Percentiles rank a stretch among this genome's conserved stretches.
These are phyloP conservation scores for Wickerhamiella shivajii DNA, from an alignment of 805 yeast genomes.

Conservation along the genomic window DNA sequence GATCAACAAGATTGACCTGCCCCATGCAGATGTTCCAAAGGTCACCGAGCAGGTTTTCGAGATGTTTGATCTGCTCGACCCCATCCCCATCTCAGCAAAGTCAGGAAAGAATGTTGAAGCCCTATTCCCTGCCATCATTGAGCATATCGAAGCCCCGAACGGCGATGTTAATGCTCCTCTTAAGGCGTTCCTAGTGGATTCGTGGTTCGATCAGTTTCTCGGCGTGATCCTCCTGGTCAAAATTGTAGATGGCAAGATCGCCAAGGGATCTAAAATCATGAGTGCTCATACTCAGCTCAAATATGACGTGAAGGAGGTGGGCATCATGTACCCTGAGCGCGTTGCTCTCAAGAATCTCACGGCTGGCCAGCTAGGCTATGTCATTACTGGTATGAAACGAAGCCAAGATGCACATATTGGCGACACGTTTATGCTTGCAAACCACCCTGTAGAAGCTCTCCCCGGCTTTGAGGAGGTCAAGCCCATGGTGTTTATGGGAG, in stretches of 20 bases:
- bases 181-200: constrained; percentile 76
- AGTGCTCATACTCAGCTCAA: constrained; percentile 63
- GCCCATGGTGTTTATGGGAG: constrained; percentile 98
- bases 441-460: constrained; percentile 51
- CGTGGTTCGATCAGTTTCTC: constrained; percentile 89
- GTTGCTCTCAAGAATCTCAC: constrained; percentile 44
- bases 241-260: constrained; percentile 68
- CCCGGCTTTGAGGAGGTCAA: constrained; percentile 95
- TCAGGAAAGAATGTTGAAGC: constrained; percentile 69
- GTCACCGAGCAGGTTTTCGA: constrained; percentile 75
- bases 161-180: constrained; percentile 42
- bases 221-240: constrained; percentile 82
- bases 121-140: constrained; percentile 69
- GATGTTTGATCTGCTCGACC: constrained; percentile 59
- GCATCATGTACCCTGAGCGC: constrained; percentile 89
- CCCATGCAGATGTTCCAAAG: constrained; percentile 66
- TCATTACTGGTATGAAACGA: constrained; percentile 88
- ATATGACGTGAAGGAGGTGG: constrained; percentile 85
- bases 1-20: constrained; percentile 81
- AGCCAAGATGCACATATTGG: constrained; percentile 81
- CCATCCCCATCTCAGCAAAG: constrained; percentile 78
- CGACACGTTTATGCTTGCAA: constrained; percentile 57
- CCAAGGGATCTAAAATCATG: constrained; percentile 57
- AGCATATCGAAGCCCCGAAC: constrained; percentile 64
- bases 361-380: constrained; percentile 92